Base-by-base conservation (phyloP, 148 eudicot genomes). In the Cornus florida region DNA sequence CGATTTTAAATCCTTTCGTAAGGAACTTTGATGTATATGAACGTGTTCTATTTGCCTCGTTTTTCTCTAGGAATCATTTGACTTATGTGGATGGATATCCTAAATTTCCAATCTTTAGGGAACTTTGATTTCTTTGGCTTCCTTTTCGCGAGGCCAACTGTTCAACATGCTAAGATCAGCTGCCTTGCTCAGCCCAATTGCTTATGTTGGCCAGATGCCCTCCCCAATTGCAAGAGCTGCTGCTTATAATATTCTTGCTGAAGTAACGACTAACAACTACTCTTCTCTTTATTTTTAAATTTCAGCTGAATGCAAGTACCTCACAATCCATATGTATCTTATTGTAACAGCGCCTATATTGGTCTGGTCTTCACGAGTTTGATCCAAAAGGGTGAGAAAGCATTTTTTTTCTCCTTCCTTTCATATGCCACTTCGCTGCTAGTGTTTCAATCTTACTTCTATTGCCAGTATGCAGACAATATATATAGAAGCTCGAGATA, bases 171-270 rank as follows among this genome's bases (percentile, higher is more conserved):
- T 90, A 59, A 83, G 73, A 76, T 88, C 91, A 69, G 91, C 91
- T 16, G 87, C 84, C 41, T 79, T 90, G 74, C 87, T 90, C 38
- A 85, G 93, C 74, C 91, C 93, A 8, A 79, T 88, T 62, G 93
- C 91, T 62, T 84, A 88, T 81, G 82, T 88, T 11, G 85, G 88
- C 56, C 88, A 88, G 77, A 77, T 90, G 82, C 87, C 91, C 23
- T 90, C 93, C 71, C 90, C 91, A 9, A 83, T 90, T 10, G 93
- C 90, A 71, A 85, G 77, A 84, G 72, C 75, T 68, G 91, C 84
- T 77, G 91, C 87, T 57, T 84, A 90, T 31, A 79, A 82, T 76
- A 87, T 88, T 41, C 23, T 88, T 14, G 87, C 90, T 20, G 91
- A 90, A 80, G 93, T 90, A 87, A 70, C 56, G 35, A 71, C 28